phyloP scores from a whole-genome alignment of 306 rosid species.

The Castanea mollissima region DNA sequence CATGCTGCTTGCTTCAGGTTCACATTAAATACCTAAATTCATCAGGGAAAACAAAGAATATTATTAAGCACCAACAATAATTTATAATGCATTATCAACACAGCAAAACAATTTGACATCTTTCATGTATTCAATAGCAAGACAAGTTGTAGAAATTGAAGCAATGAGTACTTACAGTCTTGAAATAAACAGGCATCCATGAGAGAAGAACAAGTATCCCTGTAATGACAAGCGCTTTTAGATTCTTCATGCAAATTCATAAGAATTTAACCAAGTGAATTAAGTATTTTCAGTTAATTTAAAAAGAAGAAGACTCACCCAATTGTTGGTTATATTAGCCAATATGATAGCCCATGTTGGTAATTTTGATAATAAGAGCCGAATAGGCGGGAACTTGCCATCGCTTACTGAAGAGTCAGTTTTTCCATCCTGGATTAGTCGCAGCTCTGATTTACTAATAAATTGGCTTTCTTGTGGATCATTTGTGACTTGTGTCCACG shows the following conservation, averaged over 20 bases:
- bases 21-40: constrained; percentile 72
- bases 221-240: constrained; percentile 33
- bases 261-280: not conserved
- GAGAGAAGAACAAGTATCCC: constrained; percentile 98
- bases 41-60: not conserved
- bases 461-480: constrained; percentile 62
- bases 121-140: not conserved
- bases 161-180: constrained; percentile 60
- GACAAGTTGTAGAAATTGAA: not conserved
- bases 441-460: constrained; percentile 59
- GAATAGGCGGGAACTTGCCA: constrained; percentile 52
- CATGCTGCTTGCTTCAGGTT: constrained; percentile 94
- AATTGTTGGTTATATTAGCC: constrained; percentile 85
- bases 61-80: not conserved
- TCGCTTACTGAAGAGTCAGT: constrained; percentile 22
- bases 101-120: not conserved
- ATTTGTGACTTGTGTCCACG: constrained; percentile 65
- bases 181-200: constrained; percentile 98
- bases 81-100: not conserved
- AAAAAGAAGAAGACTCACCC: constrained; percentile 59
- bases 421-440: constrained; percentile 77
- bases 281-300: not conserved
- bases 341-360: constrained; percentile 89
- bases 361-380: constrained; percentile 66
- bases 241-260: constrained; percentile 17